Base-by-base conservation (phyloP, 768 basidiomycete species). In the Termitomyces sp. region DNA sequence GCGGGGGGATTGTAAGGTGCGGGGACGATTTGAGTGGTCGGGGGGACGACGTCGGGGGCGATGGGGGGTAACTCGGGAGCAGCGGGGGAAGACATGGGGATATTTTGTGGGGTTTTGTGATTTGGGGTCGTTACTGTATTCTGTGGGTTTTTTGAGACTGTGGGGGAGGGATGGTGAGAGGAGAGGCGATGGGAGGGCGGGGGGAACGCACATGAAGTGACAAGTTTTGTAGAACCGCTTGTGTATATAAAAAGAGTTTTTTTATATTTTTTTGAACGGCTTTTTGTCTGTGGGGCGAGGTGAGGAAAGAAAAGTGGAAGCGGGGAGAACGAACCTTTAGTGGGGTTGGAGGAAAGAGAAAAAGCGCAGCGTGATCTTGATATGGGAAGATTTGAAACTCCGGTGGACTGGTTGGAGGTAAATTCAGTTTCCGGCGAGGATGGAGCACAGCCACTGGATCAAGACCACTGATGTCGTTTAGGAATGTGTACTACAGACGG, bases 401-500 rank as follows among this genome's bases (percentile, higher is more conserved):
- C 73, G 75, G 66, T 60, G 26, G 50, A 55, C 48, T 47, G 47
- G 23, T 23, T 23, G 23, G 23, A 23, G 23, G 23, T 23, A 23
- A 23, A 23, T 23, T 23, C 53, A 41, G 47, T 40, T 33, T 33
- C 33, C 33, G 33, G 33, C 9, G 33, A 6, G 23, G 23, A 23
- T n/a, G 23, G 1, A 23, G 23, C 23, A 31, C 9, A 28, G 50
- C 54, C 50, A 37, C 48, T 61, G n/a, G n/a, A n/a, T n/a, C n/a
- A n/a, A n/a, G n/a, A 89, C 23, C 2, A 23, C 23, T 23, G 23
- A 23, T 89, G 88, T 83, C 83, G 43, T 88, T 91, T 73, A 77
- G 78, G 33, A 96, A 97, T 68, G 65, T 92, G 44, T 97, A 95
- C 73, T 94, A 93, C 74, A 91, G 91, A 71, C 83, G 93, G 63